Conservation (phyloP, 2,329 filamentous ascomycete genomes). For the Talaromyces verruculosus region DNA sequence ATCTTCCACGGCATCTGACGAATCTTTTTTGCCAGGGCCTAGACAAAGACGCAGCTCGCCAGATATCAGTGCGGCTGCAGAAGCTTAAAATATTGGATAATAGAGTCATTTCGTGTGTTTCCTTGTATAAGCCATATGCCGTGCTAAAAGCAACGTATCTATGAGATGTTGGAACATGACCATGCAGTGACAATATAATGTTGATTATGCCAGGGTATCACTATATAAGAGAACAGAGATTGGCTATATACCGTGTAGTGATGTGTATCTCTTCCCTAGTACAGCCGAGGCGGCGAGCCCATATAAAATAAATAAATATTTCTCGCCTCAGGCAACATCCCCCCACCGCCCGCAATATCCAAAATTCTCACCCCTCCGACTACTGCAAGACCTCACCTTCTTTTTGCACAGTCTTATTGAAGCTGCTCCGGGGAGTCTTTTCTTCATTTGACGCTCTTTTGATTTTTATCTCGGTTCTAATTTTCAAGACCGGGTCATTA, state of each 20-base stretch:
- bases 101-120: background rate
- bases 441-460: background rate
- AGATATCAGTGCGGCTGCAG: slow-evolving; percentile 17
- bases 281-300: slow-evolving; percentile 7
- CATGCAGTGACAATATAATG: background rate
- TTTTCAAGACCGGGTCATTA: background rate
- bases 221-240: background rate
- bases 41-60: slow-evolving; percentile 26
- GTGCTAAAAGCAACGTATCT: slow-evolving; percentile 10
- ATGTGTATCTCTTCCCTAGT: background rate
- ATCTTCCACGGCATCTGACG: slow-evolving; percentile 39
- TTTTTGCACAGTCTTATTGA: background rate
- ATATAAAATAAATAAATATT: background rate
- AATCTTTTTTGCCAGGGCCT: slow-evolving; percentile 30
- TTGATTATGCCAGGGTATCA: background rate
- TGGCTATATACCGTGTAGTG: background rate
- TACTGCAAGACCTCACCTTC: background rate
- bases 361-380: slow-evolving; percentile 22
- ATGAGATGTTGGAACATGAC: slow-evolving; percentile 1
- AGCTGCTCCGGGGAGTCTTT: background rate
- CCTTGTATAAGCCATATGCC: slow-evolving; percentile 1
- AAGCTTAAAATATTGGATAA: slow-evolving; percentile 11
- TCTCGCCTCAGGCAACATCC: slow-evolving; percentile 18
- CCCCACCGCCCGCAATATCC: slow-evolving; percentile 17
- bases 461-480: background rate